A percentile compares a stretch with the other conserved stretches of the same genome.
phyloP scores from a whole-genome alignment of 176 grass and related monocot species.

The Aegilops bicornis region DNA sequence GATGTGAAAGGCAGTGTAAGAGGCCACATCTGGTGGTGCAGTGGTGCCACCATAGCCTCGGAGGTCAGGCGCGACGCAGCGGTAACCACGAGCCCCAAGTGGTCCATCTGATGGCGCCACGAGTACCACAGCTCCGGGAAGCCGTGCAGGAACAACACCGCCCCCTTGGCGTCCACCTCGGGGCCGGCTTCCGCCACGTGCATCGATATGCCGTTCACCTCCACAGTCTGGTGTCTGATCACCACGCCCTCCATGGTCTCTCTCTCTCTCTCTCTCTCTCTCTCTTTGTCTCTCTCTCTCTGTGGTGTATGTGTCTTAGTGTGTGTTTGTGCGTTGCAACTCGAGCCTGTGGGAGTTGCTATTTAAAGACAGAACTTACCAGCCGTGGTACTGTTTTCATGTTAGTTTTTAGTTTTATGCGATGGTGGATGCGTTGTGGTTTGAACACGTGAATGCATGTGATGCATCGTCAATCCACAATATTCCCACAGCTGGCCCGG shows the following conservation, averaged over 20 bases:
- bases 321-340: too few species aligned
- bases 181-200: conserved; percentile 61
- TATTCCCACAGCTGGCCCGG: too few species aligned
- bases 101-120: conserved; percentile 68
- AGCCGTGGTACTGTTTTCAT: too few species aligned
- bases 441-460: too few species aligned
- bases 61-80: conserved; percentile 60
- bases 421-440: too few species aligned
- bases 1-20: conserved; percentile 68
- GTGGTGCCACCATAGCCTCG: conserved; percentile 60
- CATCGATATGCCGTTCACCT: conserved; percentile 66
- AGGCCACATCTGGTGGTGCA: conserved; percentile 24
- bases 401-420: too few species aligned
- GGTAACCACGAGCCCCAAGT: conserved; percentile 46
- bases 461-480: too few species aligned
- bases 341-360: too few species aligned
- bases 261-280: background rate
- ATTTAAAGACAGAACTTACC: too few species aligned
- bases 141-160: conserved; percentile 62
- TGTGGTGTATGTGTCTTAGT: too few species aligned
- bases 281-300: too few species aligned
- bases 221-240: conserved; percentile 44
- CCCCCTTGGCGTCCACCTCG: background rate
- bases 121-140: conserved; percentile 88
- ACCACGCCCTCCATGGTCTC: background rate